phyloP scores from a whole-genome alignment of 345 rosid genomes.

The Moringa oleifera region DNA sequence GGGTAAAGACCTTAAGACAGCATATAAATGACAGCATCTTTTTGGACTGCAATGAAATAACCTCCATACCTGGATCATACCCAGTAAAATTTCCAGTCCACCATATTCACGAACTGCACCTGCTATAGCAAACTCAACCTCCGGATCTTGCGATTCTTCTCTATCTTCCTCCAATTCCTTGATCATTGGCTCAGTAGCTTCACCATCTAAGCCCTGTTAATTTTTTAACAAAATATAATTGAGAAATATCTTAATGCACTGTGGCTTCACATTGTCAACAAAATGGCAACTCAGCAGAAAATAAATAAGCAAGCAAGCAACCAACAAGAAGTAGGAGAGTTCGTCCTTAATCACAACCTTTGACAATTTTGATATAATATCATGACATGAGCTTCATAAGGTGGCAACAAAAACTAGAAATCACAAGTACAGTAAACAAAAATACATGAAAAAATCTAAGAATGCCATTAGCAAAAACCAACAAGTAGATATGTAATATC shows the following conservation, averaged over 20 bases:
- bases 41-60: not conserved
- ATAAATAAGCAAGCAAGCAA: conserved; percentile 3
- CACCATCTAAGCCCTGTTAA: conserved; percentile 93
- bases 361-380: too few species aligned
- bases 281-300: not conserved
- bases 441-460: not conserved
- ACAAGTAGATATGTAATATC: not conserved
- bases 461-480: not conserved
- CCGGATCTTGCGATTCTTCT: conserved; percentile 98
- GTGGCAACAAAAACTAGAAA: too few species aligned
- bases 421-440: not conserved
- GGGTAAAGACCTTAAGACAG: not conserved
- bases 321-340: not conserved
- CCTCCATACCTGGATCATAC: conserved; percentile 76
- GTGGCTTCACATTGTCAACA: not conserved
- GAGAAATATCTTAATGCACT: not conserved
- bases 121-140: conserved; percentile 96
- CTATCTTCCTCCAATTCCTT: conserved; percentile 99
- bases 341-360: not conserved
- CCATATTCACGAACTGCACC: conserved; percentile 94
- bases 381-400: not conserved
- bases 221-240: conserved; percentile 12
- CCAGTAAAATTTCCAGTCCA: conserved; percentile 85
- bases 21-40: not conserved
- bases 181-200: conserved; percentile 99